Conservation (phyloP, 495 filamentous ascomycete genomes). For the Neurospora intermedia region DNA sequence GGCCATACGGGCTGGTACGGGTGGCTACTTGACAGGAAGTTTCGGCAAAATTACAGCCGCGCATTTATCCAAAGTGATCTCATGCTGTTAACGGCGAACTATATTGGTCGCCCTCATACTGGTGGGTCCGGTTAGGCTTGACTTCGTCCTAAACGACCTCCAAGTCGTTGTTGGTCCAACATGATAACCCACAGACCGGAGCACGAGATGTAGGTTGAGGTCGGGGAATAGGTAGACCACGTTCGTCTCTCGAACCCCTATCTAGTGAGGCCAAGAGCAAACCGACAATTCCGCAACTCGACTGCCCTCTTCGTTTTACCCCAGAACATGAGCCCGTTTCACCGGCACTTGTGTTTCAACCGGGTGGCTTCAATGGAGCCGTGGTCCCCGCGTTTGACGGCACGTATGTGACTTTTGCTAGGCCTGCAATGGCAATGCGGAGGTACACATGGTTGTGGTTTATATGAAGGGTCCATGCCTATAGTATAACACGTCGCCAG, state of each 20-base stretch:
- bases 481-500: not conserved
- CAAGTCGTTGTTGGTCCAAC: not conserved
- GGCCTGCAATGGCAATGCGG: not conserved
- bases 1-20: conserved; percentile 8
- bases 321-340: not conserved
- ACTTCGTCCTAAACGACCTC: not conserved
- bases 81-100: conserved; percentile 17
- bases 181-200: not conserved
- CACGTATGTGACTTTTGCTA: not conserved
- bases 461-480: not conserved
- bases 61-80: conserved; percentile 28
- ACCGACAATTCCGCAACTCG: not conserved
- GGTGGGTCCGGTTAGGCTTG: not conserved
- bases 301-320: not conserved
- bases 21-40: conserved; percentile 12
- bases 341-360: conserved; percentile 14
- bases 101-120: conserved; percentile 11
- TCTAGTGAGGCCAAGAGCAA: not conserved
- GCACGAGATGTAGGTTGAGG: not conserved
- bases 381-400: not conserved
- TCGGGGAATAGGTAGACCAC: not conserved
- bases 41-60: conserved; percentile 21
- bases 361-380: conserved; percentile 3
- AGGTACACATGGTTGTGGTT: not conserved
- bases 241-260: not conserved